These are phyloP conservation scores for Crithidia fasciculata DNA, from an alignment of 208 protist species.

Conservation along the genomic window DNA sequence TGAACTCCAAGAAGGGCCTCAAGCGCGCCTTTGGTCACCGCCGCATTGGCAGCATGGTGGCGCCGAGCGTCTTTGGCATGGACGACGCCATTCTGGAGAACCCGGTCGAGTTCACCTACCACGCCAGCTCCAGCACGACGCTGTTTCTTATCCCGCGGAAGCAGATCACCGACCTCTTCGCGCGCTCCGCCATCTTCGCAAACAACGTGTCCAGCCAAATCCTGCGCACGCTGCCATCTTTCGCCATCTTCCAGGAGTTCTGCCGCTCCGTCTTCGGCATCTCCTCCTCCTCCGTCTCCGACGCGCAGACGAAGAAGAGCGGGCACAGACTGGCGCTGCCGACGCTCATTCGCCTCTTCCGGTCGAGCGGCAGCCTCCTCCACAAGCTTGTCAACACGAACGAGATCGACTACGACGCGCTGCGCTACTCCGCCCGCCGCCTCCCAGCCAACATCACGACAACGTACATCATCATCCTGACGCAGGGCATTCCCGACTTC, in stretches of 20 bases:
- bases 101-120: slow-evolving; percentile 79
- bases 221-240: slow-evolving; percentile 71
- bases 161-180: slow-evolving; percentile 67
- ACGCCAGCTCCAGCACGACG: slow-evolving; percentile 68
- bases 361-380: slow-evolving; percentile 55
- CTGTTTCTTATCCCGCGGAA: slow-evolving; percentile 76
- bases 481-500: slow-evolving; percentile 54
- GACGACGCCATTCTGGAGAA: slow-evolving; percentile 82
- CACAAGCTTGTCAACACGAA: slow-evolving; percentile 60
- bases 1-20: slow-evolving; percentile 80
- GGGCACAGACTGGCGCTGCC: slow-evolving; percentile 65
- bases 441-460: slow-evolving; percentile 70
- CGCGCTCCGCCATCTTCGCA: slow-evolving; percentile 74
- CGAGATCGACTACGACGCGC: slow-evolving; percentile 68
- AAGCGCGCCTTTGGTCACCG: slow-evolving; percentile 74
- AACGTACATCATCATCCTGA: slow-evolving; percentile 72
- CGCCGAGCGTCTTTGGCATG: slow-evolving; percentile 79
- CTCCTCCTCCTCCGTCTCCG: slow-evolving; percentile 49
- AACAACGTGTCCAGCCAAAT: slow-evolving; percentile 79
- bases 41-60: slow-evolving; percentile 73
- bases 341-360: slow-evolving; percentile 57
- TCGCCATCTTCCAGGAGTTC: slow-evolving; percentile 76
- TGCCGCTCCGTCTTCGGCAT: slow-evolving; percentile 76
- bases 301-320: slow-evolving; percentile 14
- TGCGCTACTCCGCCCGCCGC: slow-evolving; percentile 68